A percentile compares a stretch with the other conserved stretches of the same genome.
These are phyloP conservation scores for Gryganskiella cystojenkinii DNA, from an alignment of 192 early-diverging fungal genomes.

Conservation along the genomic window DNA sequence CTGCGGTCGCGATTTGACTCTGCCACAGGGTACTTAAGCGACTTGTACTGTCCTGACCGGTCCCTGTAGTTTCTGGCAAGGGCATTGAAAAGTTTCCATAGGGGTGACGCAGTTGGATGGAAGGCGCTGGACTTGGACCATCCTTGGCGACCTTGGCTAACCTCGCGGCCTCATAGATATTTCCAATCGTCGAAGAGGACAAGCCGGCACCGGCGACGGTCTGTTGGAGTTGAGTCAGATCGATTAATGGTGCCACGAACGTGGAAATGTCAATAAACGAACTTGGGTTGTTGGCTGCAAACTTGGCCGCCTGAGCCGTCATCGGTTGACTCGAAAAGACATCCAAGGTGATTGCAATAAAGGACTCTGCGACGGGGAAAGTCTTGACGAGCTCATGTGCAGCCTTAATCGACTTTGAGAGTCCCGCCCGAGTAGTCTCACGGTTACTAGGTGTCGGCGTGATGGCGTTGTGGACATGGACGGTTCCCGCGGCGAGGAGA, in stretches of 20 bases:
- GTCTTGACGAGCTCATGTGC: constrained; percentile 13
- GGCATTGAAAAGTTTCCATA: constrained; percentile 22
- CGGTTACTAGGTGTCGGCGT: constrained; percentile 10
- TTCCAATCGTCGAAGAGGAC: constrained; percentile 3
- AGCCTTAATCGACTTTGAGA: constrained; percentile 16
- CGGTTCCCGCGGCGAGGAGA: constrained; percentile 26
- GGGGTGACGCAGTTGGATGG: constrained; percentile 14
- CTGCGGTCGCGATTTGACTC: constrained; percentile 13
- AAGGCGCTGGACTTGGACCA: constrained; percentile 13
- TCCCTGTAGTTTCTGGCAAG: not conserved
- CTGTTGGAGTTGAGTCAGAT: constrained; percentile 4
- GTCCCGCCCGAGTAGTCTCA: constrained; percentile 8
- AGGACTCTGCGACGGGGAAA: constrained; percentile 10
- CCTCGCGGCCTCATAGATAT: constrained; percentile 12
- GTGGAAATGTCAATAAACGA: constrained; percentile 13
- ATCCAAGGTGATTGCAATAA: constrained; percentile 5
- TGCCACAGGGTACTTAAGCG: constrained; percentile 6
- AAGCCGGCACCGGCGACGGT: no score
- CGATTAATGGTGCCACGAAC: constrained; percentile 9
- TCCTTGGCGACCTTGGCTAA: constrained; percentile 9
- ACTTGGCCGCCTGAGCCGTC: not conserved
- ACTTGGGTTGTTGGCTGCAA: no score
- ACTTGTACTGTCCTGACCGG: not conserved
- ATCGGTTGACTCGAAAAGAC: constrained; percentile 13
- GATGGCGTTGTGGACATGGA: constrained; percentile 40